These are phyloP conservation scores for Chromosphaera perkinsii DNA, from an alignment of 208 protist genomes.

Conservation along the genomic window DNA sequence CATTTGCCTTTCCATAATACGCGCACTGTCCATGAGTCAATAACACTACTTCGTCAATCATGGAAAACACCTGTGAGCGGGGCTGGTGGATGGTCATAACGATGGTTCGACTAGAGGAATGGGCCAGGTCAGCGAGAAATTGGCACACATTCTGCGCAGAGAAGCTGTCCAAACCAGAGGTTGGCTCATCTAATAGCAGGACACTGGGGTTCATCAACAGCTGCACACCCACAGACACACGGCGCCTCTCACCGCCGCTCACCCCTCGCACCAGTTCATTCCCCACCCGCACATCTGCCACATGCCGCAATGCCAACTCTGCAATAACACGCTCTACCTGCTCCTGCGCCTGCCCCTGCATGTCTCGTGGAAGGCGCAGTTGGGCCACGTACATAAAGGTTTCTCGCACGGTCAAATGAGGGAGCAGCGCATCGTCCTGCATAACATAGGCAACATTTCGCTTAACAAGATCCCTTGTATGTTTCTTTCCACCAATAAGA, in stretches of 20 bases:
- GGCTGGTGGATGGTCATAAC: constrained; percentile 87
- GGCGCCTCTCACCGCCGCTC: constrained; percentile 34
- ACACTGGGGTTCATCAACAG: constrained; percentile 28
- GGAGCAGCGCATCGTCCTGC: constrained; percentile 42
- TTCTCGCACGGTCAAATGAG: constrained; percentile 40
- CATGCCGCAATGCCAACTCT: too few relatives aligned
- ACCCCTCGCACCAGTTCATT: too few relatives aligned
- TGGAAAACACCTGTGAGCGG: constrained; percentile 67
- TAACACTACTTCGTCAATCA: constrained; percentile 36
- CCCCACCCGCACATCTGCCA: too few relatives aligned
- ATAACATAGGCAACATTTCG: constrained; percentile 31
- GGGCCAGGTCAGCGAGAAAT: constrained; percentile 63
- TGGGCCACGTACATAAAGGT: constrained; percentile 36
- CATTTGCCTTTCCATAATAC: too few relatives aligned
- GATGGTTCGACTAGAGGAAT: constrained; percentile 65
- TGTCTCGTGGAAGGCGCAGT: constrained; percentile 29
- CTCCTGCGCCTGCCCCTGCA: too few relatives aligned
- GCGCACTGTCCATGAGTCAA: too few relatives aligned
- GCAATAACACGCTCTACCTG: too few relatives aligned
- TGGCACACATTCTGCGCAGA: constrained; percentile 56
- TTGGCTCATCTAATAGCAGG: constrained; percentile 28
- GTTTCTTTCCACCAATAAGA: background rate
- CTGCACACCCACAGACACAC: constrained; percentile 31
- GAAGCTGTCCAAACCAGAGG: constrained; percentile 26
- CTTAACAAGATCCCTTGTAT: background rate